These are phyloP conservation scores for Babesia bovis DNA, from an alignment of 169 alveolate species.

Conservation along the genomic window DNA sequence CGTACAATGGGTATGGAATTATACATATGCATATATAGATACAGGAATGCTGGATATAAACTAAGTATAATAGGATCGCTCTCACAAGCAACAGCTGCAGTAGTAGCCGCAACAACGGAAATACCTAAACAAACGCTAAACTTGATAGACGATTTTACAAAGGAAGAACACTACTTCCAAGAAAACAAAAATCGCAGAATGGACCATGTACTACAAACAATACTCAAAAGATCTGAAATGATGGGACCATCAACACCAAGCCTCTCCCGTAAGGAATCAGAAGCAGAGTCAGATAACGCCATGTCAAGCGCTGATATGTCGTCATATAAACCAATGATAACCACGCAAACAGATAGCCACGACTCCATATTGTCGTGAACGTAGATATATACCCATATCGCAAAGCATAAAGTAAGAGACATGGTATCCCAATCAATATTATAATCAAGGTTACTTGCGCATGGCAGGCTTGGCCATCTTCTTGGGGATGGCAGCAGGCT, in stretches of 20 bases:
- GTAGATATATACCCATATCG: no score
- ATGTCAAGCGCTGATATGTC: no score
- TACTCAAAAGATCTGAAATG: background rate
- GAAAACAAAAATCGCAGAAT: background rate
- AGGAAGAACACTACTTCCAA: background rate
- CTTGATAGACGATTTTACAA: conserved; percentile 17
- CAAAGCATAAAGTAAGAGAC: background rate
- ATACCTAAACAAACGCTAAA: conserved; percentile 16
- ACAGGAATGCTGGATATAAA: background rate
- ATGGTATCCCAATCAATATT: background rate
- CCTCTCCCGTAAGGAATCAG: conserved; percentile 29
- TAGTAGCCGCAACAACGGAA: conserved; percentile 43
- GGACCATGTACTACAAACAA: conserved; percentile 1
- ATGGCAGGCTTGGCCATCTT: conserved; percentile 37
- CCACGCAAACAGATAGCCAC: background rate
- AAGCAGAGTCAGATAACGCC: background rate
- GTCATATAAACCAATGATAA: no score
- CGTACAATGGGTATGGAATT: background rate
- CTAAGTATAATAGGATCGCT: background rate
- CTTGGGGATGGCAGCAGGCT: conserved; percentile 50
- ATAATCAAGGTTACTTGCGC: conserved; percentile 38
- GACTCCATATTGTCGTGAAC: no score
- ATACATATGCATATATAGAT: background rate
- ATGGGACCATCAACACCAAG: background rate
- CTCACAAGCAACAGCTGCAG: conserved; percentile 26